Conservation (phyloP, 208 protist species). For the Acanthamoeba castellanii region DNA sequence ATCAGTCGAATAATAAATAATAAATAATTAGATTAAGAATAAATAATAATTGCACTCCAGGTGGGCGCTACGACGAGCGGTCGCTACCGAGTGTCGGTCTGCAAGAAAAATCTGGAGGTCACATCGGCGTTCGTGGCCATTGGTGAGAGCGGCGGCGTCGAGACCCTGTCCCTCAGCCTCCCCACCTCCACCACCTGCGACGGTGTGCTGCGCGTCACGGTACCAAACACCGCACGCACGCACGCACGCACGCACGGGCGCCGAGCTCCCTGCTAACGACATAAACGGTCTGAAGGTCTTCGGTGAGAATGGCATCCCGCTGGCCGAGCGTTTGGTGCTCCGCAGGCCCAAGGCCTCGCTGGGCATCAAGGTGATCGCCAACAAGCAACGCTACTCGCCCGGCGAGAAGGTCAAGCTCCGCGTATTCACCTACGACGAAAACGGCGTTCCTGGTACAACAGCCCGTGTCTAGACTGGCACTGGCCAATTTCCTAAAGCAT, state of each 20-base stretch:
- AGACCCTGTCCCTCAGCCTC: background rate
- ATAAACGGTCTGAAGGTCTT: background rate
- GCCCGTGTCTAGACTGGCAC: background rate
- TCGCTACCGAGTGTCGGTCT: background rate
- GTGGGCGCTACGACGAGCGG: background rate
- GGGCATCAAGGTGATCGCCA: conserved; percentile 8
- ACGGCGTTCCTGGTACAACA: background rate
- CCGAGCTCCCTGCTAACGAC: no score
- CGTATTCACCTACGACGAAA: conserved; percentile 16
- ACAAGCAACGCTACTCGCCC: conserved; percentile 49
- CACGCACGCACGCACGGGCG: background rate
- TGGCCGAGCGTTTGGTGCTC: conserved; percentile 42
- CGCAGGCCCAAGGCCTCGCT: background rate
- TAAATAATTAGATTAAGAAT: no score
- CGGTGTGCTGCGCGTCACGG: conserved; percentile 66
- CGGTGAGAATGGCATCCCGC: background rate
- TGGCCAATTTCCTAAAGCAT: background rate
- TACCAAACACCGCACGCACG: background rate
- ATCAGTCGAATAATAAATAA: background rate
- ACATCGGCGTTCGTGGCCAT: background rate
- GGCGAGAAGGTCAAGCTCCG: conserved; percentile 57
- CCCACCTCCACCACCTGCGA: conserved; percentile 22
- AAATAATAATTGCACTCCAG: no score
- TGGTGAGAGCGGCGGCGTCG: background rate
- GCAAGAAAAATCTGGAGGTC: conserved; percentile 53